Base-by-base conservation (phyloP, 2,329 filamentous ascomycete genomes). In the Diaporthe humulicola region DNA sequence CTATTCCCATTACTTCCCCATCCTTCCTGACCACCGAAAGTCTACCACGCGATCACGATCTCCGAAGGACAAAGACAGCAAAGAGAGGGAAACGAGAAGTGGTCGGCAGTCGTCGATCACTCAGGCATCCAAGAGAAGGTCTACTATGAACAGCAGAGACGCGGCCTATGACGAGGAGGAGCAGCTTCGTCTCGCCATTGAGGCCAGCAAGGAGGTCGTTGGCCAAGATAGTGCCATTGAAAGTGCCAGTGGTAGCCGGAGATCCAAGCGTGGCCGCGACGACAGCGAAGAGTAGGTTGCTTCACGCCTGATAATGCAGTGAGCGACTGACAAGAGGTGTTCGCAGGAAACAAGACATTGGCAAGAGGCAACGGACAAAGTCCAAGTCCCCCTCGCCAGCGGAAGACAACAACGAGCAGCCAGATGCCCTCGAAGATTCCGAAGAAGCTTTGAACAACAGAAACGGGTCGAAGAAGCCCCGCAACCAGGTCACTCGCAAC, bases 131-230 rank as follows among this genome's bases (percentile, higher is more conserved):
- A 98, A 98, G 83, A 91, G 97, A 75, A 91, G 97, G 38, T 98
- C 95, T 28, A 99, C 97, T 9, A 98, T 98, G 95, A 98, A 98
- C 81, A 99, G 97, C 82, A 92, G 96, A 76, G 94, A 95, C 83
- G 96, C 96, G 56, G 96, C 95, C 30, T 98, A 98, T 79, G 96
- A 98, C 78, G 97, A 99, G 84, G 96, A 98, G 79, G 95, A 97
- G 82, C 93, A 96, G 80, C 84, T 99, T 52, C 91, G 95, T 72
- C 91, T 94, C 78, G 97, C 96, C 40, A 95, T 99, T 79, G 96
- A 98, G 83, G 96, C 97, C 76, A 99, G 97, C 86, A 98, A 96
- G 85, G 93, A 94, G 81, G 95, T 97, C 57, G 91, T 89, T 15
- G 87, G 88, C 64, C 84, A 87, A 17, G 87, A 87, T 15, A 83